Conservation (phyloP, 441 rosid genomes). For the Metrosideros polymorpha region DNA sequence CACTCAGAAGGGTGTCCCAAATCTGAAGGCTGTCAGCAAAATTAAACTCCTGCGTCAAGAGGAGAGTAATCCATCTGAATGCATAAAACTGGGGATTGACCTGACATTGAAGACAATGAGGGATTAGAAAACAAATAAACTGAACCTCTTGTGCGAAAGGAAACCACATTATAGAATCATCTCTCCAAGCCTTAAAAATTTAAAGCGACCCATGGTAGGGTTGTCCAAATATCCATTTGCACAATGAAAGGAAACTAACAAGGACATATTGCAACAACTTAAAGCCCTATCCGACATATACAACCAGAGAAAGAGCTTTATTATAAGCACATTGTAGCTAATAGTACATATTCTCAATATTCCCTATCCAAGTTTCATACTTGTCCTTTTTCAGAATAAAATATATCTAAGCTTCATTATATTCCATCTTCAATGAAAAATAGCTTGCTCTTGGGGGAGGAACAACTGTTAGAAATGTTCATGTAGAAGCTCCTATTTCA, state of each 20-base stretch:
- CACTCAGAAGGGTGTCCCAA: constrained; percentile 96
- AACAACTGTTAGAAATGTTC: not conserved
- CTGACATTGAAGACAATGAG: constrained; percentile 31
- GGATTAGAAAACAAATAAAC: not conserved
- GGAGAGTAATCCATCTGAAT: constrained; percentile 97
- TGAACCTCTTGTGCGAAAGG: not conserved
- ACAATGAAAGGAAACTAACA: not conserved
- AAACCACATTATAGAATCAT: not conserved
- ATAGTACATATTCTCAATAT: not conserved
- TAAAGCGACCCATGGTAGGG: not conserved
- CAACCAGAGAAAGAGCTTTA: not conserved
- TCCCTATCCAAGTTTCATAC: not conserved
- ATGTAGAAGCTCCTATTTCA: not conserved
- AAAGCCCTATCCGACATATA: not conserved
- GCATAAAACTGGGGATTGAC: constrained; percentile 96
- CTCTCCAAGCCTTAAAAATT: not conserved
- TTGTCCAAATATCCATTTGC: not conserved
- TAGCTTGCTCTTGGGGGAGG: not conserved
- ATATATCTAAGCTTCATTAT: not conserved
- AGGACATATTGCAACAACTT: not conserved
- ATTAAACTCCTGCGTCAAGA: constrained; percentile 90
- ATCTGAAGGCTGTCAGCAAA: constrained; percentile 83
- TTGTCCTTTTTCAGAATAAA: not conserved
- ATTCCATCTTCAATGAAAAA: not conserved
- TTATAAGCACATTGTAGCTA: not conserved